A percentile compares a stretch with the other conserved stretches of the same genome.
phyloP scores from a whole-genome alignment of 1,284 basidiomycete genomes.

The Leccinum solheimii region DNA sequence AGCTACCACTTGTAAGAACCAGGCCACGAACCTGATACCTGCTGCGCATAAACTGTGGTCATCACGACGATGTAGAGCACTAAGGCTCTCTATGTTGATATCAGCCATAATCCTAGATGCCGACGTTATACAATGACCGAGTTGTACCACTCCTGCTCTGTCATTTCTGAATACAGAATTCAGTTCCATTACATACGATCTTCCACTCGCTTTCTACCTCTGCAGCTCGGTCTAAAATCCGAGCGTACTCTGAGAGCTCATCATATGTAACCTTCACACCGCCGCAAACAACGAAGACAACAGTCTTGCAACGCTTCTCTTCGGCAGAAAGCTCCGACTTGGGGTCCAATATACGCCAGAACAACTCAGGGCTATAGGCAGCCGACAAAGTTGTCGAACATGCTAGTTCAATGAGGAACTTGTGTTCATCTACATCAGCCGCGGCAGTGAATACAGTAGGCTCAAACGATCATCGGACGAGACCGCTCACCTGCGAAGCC shows the following conservation, averaged over 20 bases:
- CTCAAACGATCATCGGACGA: neutral
- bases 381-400: constrained; percentile 67
- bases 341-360: constrained; percentile 40
- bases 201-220: constrained; percentile 35
- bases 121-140: no score
- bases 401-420: constrained; percentile 69
- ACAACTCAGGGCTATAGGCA: constrained; percentile 59
- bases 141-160: neutral
- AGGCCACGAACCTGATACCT: neutral
- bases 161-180: constrained; percentile 32
- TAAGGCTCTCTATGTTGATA: no score
- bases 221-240: constrained; percentile 39
- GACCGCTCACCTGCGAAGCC: constrained; percentile 53
- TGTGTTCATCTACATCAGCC: constrained; percentile 61
- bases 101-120: no score
- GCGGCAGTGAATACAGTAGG: constrained; percentile 9
- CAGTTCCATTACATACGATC: constrained; percentile 42
- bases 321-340: constrained; percentile 43
- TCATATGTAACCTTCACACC: constrained; percentile 56
- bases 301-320: constrained; percentile 26
- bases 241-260: constrained; percentile 51
- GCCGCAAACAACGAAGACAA: constrained; percentile 33
- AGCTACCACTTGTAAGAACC: neutral
- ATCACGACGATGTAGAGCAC: constrained; percentile 54
- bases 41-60: no score